Percentiles rank a stretch among this genome's conserved stretches.
These are phyloP conservation scores for Daedalea quercina DNA, from an alignment of 768 basidiomycete species.

Conservation along the genomic window DNA sequence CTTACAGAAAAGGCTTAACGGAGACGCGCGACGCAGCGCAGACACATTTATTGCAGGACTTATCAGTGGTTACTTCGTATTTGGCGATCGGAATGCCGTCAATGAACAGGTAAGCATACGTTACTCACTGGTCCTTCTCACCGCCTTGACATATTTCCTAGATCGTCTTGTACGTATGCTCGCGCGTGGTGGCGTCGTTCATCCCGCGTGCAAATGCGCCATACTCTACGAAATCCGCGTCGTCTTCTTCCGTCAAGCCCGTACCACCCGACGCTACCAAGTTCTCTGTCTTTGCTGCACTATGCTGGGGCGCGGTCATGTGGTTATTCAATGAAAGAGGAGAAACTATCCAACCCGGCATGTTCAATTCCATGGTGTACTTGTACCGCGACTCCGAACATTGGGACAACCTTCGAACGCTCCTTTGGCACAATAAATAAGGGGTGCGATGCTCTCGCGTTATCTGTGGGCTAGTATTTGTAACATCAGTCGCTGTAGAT, in stretches of 20 bases:
- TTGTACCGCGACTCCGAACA: slow-evolving; percentile 89
- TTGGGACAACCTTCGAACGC: slow-evolving; percentile 76
- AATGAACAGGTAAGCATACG: slow-evolving; percentile 75
- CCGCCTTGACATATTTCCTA: slow-evolving; percentile 23
- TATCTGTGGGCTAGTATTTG: neutral
- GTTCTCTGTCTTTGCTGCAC: slow-evolving; percentile 81
- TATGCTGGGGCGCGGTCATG: slow-evolving; percentile 96
- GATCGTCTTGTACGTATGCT: slow-evolving; percentile 96
- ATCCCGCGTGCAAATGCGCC: slow-evolving; percentile 68
- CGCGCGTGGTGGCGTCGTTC: slow-evolving; percentile 87
- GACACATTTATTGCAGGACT: slow-evolving; percentile 94
- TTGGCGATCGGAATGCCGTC: slow-evolving; percentile 79
- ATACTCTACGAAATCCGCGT: slow-evolving; percentile 39
- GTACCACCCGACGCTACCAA: slow-evolving; percentile 79
- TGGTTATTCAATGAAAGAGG: slow-evolving; percentile 85
- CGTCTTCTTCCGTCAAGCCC: slow-evolving; percentile 47
- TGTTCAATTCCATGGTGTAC: slow-evolving; percentile 96
- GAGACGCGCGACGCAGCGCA: slow-evolving; percentile 70
- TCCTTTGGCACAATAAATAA: slow-evolving; percentile 88
- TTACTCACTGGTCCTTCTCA: neutral
- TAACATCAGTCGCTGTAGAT: neutral
- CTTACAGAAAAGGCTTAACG: slow-evolving; percentile 73
- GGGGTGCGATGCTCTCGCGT: neutral
- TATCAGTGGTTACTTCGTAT: slow-evolving; percentile 85
- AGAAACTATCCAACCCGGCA: slow-evolving; percentile 91